Evolutionary conservation across 2,329 filamentous ascomycete species (phyloP).

Genomic region (Cladorrhinum sp.): DNA sequence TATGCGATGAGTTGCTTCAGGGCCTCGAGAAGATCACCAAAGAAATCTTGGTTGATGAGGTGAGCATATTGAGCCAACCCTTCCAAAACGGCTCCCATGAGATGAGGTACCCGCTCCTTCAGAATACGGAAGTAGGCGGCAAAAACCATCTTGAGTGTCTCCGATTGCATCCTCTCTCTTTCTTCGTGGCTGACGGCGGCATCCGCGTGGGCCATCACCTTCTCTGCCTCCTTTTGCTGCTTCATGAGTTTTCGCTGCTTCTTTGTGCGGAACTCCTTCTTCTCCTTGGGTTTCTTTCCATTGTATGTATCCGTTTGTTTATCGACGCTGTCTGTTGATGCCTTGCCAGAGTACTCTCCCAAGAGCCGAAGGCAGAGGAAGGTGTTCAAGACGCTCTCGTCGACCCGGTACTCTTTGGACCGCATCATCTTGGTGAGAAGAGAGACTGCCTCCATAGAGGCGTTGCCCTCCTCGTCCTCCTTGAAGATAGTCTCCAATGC

Average conservation of each 20-base stretch:
- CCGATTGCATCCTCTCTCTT: slow-evolving; percentile 87
- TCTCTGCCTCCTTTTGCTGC: slow-evolving; percentile 83
- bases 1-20: slow-evolving; percentile 87
- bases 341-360: slow-evolving; percentile 82
- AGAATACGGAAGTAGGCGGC: slow-evolving; percentile 92
- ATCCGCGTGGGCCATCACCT: slow-evolving; percentile 90
- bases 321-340: slow-evolving; percentile 74
- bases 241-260: slow-evolving; percentile 76
- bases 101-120: slow-evolving; percentile 72
- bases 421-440: slow-evolving; percentile 95
- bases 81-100: slow-evolving; percentile 97
- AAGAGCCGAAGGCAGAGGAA: slow-evolving; percentile 88
- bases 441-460: slow-evolving; percentile 80
- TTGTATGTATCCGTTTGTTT: slow-evolving; percentile 32
- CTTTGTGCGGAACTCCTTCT: slow-evolving; percentile 87
- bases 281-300: slow-evolving; percentile 64
- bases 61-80: slow-evolving; percentile 91
- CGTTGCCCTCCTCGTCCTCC: slow-evolving; percentile 85
- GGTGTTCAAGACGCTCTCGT: slow-evolving; percentile 83
- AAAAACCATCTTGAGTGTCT: slow-evolving; percentile 94
- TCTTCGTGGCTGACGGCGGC: slow-evolving; percentile 90
- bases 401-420: slow-evolving; percentile 73
- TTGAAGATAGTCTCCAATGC: slow-evolving; percentile 78
- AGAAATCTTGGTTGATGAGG: slow-evolving; percentile 98
- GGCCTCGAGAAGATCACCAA: slow-evolving; percentile 90